phyloP scores from a whole-genome alignment of 2,329 filamentous ascomycete species.

The Phoma sp. region DNA sequence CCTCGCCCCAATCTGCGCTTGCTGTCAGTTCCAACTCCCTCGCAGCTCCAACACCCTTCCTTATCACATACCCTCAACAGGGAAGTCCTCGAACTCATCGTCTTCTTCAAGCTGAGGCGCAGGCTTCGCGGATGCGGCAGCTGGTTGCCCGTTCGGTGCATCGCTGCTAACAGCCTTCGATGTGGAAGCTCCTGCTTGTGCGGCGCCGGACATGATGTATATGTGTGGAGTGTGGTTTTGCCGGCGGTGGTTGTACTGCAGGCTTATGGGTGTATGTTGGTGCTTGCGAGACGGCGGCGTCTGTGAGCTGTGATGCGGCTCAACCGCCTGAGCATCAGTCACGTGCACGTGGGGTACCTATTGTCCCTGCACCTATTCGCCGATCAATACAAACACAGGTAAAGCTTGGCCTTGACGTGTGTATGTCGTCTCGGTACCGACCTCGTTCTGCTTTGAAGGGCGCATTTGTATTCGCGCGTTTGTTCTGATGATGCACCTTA shows the following conservation, averaged over 20 bases:
- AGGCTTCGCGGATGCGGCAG: slow-evolving; percentile 55
- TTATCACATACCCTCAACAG: slow-evolving; percentile 76
- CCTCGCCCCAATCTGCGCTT: slow-evolving; percentile 78
- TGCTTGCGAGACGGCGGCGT: slow-evolving; percentile 12
- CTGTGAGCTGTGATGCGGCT: slow-evolving; percentile 15
- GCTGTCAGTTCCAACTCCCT: slow-evolving; percentile 15
- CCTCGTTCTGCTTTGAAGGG: not conserved
- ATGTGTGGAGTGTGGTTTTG: not conserved
- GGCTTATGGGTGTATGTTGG: not conserved
- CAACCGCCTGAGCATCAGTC: slow-evolving; percentile 3
- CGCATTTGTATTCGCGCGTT: not conserved
- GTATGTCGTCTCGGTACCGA: not conserved
- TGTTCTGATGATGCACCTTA: not conserved
- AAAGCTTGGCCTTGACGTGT: slow-evolving; percentile 5
- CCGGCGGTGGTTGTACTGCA: not conserved
- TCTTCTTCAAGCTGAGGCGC: slow-evolving; percentile 84
- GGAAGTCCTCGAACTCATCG: slow-evolving; percentile 99
- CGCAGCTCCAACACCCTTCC: not conserved
- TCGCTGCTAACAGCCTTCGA: slow-evolving; percentile 47
- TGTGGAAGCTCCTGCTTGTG: slow-evolving; percentile 46
- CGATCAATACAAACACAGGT: slow-evolving; percentile 2
- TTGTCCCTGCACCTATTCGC: not conserved
- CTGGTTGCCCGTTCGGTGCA: slow-evolving; percentile 27
- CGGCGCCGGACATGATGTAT: slow-evolving; percentile 56
- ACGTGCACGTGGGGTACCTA: slow-evolving; percentile 12